Percentiles rank a stretch among this genome's conserved stretches.
Conservation (phyloP, 1,284 basidiomycete genomes). For the Exsudoporus floridanus region DNA sequence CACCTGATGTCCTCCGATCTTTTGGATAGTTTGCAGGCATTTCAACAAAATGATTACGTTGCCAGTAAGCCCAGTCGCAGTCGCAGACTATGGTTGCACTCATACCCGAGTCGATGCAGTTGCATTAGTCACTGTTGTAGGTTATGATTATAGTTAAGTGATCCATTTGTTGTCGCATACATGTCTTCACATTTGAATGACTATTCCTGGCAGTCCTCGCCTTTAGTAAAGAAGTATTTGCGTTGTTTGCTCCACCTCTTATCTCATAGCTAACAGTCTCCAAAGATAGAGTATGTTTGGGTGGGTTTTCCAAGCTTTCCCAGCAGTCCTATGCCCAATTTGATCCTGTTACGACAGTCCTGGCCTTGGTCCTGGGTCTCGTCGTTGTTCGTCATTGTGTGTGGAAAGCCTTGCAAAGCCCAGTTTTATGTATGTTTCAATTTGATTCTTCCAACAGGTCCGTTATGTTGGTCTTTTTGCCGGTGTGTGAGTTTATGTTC, state of each 20-base stretch:
- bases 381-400: background rate
- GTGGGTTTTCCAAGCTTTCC: no score
- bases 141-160: constrained; percentile 6
- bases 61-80: background rate
- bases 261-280: background rate
- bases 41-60: background rate
- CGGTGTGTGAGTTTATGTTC: background rate
- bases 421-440: background rate
- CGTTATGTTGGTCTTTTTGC: constrained; percentile 1
- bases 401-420: background rate
- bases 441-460: background rate
- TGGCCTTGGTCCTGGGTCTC: constrained; percentile 1
- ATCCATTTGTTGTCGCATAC: background rate
- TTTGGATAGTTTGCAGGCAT: no score
- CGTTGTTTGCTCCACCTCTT: background rate
- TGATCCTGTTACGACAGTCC: background rate
- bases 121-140: background rate
- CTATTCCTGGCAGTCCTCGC: background rate
- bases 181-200: background rate
- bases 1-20: no score
- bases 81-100: background rate
- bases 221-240: background rate
- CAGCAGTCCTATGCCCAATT: no score
- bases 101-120: background rate
- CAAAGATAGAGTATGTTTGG: constrained; percentile 8